phyloP scores from a whole-genome alignment of 169 alveolate genomes.

The Cryptosporidium canis region DNA sequence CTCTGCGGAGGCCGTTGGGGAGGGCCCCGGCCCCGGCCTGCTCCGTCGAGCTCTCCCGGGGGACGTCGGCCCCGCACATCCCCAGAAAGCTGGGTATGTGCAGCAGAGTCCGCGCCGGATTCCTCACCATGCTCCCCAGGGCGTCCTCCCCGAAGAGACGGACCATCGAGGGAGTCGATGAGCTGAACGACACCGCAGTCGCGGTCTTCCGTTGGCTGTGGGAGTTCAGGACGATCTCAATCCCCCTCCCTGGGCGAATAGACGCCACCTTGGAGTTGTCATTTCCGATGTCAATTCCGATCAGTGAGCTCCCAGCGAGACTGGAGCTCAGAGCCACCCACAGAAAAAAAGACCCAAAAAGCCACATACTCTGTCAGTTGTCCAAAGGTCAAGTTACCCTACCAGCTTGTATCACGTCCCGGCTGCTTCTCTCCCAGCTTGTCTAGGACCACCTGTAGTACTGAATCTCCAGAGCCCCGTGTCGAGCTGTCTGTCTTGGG shows the following conservation, averaged over 20 bases:
- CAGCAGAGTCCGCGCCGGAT: constrained; percentile 75
- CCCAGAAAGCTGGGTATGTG: constrained; percentile 77
- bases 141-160: constrained; percentile 78
- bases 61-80: neutral
- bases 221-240: constrained; percentile 79
- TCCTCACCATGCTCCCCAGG: constrained; percentile 75
- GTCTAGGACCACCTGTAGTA: too few species aligned
- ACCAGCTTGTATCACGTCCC: too few species aligned
- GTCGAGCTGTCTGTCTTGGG: too few species aligned
- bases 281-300: constrained; percentile 83
- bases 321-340: neutral
- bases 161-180: constrained; percentile 76
- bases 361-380: neutral
- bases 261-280: constrained; percentile 80
- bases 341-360: neutral
- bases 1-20: constrained; percentile 50
- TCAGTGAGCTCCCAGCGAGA: constrained; percentile 37
- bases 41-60: constrained; percentile 39
- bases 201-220: constrained; percentile 81
- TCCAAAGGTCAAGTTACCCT: neutral
- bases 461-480: too few species aligned
- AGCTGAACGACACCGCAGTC: constrained; percentile 62
- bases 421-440: too few species aligned
- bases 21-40: constrained; percentile 47
- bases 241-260: constrained; percentile 83